Base-by-base conservation (phyloP, 306 rosid genomes). In the Gastrolobium bilobum region DNA sequence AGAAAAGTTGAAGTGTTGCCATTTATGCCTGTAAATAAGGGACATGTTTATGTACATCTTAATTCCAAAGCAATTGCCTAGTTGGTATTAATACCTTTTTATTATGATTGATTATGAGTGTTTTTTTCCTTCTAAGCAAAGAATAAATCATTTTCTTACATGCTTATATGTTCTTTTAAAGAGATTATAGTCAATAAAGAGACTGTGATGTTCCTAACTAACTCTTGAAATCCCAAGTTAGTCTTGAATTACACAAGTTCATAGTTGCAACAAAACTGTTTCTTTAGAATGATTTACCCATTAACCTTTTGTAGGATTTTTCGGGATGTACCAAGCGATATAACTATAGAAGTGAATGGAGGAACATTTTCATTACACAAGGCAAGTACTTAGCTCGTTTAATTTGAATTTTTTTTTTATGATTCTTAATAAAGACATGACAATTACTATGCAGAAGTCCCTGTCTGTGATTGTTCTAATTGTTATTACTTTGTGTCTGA, bases 321-420 rank as follows among this genome's bases (percentile, higher is more conserved):
- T 78, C 97, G 96, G 6, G 99, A 96, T 85, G 97, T 96, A 80
- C 98, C 97, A 9, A 93, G 99, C 68, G 99, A 96, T 80, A 91
- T 96, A 74, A 93, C 89, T 48, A 88, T 96, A 39, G 94, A 93
- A 84, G 98, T 96, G 65, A 83, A 67, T 81, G 96, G 97, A 84
- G 89, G 84, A 59, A 74, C 87, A 51, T 96, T 96, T 76, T 90
- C 94, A 60, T 79, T 93, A 51, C 99, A 96, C 78, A 96, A 96
- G 97, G 99, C 68, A 76, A 86, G 77, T 70, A 69, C 68, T 46
- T 15, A 1, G 58, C 15, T 61, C 38, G 6, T 70, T 59, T 71
- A 20, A 62, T 77, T 48, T 70, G 30, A 53, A 65, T 50, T 84
- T 9, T 75, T 4, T 33, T 66, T 7, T 62, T 48, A 42, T 66